phyloP scores from a whole-genome alignment of 352 stramenopile genomes.

The Phytophthora pseudosyringae region DNA sequence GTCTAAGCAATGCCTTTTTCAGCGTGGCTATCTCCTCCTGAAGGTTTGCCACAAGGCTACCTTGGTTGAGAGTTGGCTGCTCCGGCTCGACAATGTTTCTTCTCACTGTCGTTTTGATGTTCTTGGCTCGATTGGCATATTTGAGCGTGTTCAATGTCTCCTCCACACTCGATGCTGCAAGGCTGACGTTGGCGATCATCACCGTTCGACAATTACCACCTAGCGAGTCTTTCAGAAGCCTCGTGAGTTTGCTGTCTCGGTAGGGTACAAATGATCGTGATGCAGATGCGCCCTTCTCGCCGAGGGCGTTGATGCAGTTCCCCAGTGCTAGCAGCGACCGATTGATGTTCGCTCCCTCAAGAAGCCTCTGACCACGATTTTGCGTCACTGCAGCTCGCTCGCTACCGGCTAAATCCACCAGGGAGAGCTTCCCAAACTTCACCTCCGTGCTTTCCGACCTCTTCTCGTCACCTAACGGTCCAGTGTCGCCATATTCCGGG shows the following conservation, averaged over 20 bases:
- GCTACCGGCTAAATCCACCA: conserved; percentile 93
- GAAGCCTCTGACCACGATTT: conserved; percentile 84
- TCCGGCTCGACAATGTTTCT: conserved; percentile 90
- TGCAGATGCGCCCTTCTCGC: conserved; percentile 63
- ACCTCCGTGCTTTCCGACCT: conserved; percentile 43
- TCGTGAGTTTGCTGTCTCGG: conserved; percentile 89
- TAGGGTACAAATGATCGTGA: conserved; percentile 85
- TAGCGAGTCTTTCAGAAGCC: conserved; percentile 90
- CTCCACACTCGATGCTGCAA: conserved; percentile 81
- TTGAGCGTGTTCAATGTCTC: conserved; percentile 95
- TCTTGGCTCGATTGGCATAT: conserved; percentile 93
- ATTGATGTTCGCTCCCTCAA: conserved; percentile 95
- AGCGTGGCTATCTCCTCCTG: conserved; percentile 86
- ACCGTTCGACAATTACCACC: conserved; percentile 94
- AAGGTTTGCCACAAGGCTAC: conserved; percentile 84
- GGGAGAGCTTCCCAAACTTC: conserved; percentile 89
- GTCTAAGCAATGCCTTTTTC: conserved; percentile 61
- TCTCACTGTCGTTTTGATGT: conserved; percentile 93
- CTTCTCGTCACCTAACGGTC: background rate
- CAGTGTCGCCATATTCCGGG: conserved; percentile 11
- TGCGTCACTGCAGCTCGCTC: conserved; percentile 91
- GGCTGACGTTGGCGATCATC: conserved; percentile 94
- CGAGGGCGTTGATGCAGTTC: conserved; percentile 95
- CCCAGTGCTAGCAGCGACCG: conserved; percentile 89
- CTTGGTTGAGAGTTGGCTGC: conserved; percentile 87